Evolutionary conservation across 352 stramenopile species (phyloP), one percentile per base, ranked within the genome.

Genomic region (Globisporangium barbulae): DNA sequence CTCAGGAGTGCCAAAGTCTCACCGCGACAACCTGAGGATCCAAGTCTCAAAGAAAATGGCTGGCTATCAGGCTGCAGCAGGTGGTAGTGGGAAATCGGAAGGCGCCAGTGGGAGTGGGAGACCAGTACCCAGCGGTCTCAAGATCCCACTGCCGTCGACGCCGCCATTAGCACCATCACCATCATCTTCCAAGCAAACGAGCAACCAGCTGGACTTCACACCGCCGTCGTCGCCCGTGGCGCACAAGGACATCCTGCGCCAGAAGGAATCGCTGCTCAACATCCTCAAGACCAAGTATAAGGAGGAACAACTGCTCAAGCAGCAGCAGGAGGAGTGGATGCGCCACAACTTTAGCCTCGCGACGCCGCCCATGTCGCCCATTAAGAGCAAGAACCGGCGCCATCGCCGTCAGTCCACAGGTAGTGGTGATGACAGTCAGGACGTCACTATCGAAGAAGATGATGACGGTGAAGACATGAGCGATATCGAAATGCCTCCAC

Each of bases 1-100:
- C 41, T 21, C 25, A 15, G 45, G 59, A 31, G 15, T 52, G 2
- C 56, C 67, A 45, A 73, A 70, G 37, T 67, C 52, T 19, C 45
- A 62, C n/a, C 77, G 81, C 22, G 70, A 87, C 70, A 67, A 90
- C 61, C 67, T 93, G 48, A 81, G 85, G 25, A 89, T 93, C 42
- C 81, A 87, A 70, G 74, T 91, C 15, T 88, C 83, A 15, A 93
- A 91, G 62, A 90, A 89, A 49, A 93, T 91, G 75, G 83, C 80
- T 15, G 77, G 59, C 13, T 47, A 64, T 28, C 53, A 61, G 22
- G 25, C 42, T 59, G 30, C 44, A 10, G 39, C 50, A 65, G 59
- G 10, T 45, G 30, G 31, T 50, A 21, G 33, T 30, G 37, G 17
- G 7, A 28, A 55, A 31, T 4, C 13, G 1, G 21, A 45, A 4